Evolutionary conservation across 345 rosid genomes (phyloP), one percentile per base, ranked within the genome.

Genomic region (Arabidopsis arenosa): DNA sequence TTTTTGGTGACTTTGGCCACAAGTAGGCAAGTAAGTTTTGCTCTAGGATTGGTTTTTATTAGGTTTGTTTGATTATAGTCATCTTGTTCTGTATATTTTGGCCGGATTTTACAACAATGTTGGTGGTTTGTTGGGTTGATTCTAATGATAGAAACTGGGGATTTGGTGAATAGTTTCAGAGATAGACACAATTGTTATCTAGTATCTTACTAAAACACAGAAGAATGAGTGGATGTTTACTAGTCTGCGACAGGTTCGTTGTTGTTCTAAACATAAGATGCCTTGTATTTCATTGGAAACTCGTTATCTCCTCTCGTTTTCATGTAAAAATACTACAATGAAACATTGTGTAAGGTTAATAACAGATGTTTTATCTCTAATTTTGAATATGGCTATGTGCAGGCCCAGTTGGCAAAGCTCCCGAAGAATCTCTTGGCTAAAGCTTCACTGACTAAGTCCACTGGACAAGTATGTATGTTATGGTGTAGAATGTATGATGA

Each of bases 361-460:
- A 14, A 3, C 14, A 9, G 56, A 21, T 51, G 30, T 26, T 26
- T 68, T n/a, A 32, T 26, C 64, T 53, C 33, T 21, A 18, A 6
- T 26, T 55, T 35, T 35, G 21, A 48, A 15, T 58, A 12, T 48
- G 9, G 32, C 17, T 67, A 36, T 78, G 15, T 83, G 77, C 81
- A 93, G 97, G 84, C 82, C 5, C 87, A 84, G 45, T 80, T 94
- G 7, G 80, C 63, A 68, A 90, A 86, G 76, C 90, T 91, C 48
- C 96, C 98, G 12, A 94, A 87, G 81, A 88, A 85, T 77, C 95
- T 94, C 57, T 74, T 90, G 85, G 93, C 89, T 1, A 90, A 89
- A 78, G 68, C 85, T n/a, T 83, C 91, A 7, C 80, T 83, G 28
- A 86, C 90, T 62, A 89, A 83, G 85, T 89, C 90, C 62, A 94